Evolutionary conservation across 495 filamentous ascomycete species (phyloP).

Genomic region (Neohortaea acidophila): DNA sequence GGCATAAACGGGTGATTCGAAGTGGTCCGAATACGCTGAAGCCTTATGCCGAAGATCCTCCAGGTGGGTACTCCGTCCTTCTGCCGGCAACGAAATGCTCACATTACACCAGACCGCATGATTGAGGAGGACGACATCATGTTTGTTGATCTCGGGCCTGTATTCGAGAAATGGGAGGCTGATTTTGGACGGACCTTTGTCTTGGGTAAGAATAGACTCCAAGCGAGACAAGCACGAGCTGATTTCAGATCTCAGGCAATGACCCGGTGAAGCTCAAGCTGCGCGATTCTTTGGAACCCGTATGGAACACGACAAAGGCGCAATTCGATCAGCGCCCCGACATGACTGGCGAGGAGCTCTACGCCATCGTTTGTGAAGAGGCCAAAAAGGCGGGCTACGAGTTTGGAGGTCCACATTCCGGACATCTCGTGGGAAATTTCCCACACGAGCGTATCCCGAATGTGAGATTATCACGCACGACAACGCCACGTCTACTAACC

Average conservation of each 20-base stretch:
- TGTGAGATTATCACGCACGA: too few species aligned
- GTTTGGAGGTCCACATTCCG: constrained; percentile 32
- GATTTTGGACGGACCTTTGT: constrained; percentile 38
- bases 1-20: constrained; percentile 38
- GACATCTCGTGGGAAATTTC: constrained; percentile 22
- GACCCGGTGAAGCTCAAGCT: constrained; percentile 32
- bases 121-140: constrained; percentile 36
- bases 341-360: constrained; percentile 1
- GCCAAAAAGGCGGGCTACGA: constrained; percentile 25
- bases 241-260: too few species aligned
- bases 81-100: too few species aligned
- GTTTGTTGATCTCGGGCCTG: constrained; percentile 35
- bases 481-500: too few species aligned
- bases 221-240: too few species aligned
- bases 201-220: too few species aligned
- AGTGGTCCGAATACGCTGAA: constrained; percentile 35
- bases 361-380: background rate
- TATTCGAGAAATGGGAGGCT: constrained; percentile 39
- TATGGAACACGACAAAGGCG: constrained; percentile 30
- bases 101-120: constrained; percentile 33
- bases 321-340: background rate
- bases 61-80: too few species aligned
- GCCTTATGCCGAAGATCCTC: constrained; percentile 34
- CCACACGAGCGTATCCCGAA: constrained; percentile 37
- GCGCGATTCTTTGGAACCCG: constrained; percentile 31